Conservation (phyloP, 352 stramenopile genomes). For the Phytophthora sp. region DNA sequence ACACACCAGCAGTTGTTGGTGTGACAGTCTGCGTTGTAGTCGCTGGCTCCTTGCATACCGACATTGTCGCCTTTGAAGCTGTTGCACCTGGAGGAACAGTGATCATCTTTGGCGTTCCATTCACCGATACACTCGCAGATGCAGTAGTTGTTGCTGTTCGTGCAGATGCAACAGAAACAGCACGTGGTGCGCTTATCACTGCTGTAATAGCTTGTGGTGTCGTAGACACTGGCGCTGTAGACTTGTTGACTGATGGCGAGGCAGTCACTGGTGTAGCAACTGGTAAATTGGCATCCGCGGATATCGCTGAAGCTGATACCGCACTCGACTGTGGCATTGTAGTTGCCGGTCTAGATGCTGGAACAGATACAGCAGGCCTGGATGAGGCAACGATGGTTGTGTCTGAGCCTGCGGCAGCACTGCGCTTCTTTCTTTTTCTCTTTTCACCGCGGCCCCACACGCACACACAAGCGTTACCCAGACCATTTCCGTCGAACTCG, state of each 20-base stretch:
- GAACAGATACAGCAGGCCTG: too few species aligned
- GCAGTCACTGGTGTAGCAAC: constrained; percentile 3
- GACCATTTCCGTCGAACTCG: constrained; percentile 68
- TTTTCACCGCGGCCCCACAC: constrained; percentile 53
- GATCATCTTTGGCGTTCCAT: neutral
- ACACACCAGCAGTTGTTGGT: neutral
- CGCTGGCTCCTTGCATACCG: too few species aligned
- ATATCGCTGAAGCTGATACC: too few species aligned
- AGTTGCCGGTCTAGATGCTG: too few species aligned
- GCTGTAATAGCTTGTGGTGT: constrained; percentile 1
- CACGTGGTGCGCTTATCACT: neutral
- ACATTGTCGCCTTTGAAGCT: too few species aligned
- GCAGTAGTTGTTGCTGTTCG: neutral
- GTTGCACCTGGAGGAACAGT: too few species aligned
- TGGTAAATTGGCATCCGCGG: neutral
- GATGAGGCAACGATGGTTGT: too few species aligned
- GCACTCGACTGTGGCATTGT: too few species aligned
- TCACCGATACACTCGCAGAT: neutral
- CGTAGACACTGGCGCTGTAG: neutral
- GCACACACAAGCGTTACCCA: constrained; percentile 68
- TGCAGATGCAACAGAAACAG: neutral
- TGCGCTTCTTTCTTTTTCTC: constrained; percentile 20
- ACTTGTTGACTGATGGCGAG: constrained; percentile 1
- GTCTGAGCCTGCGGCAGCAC: neutral
- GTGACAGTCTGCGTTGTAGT: neutral